Percentiles rank a stretch among this genome's conserved stretches.
Conservation (phyloP, 768 basidiomycete species). For the Pulveroboletus ravenelii region DNA sequence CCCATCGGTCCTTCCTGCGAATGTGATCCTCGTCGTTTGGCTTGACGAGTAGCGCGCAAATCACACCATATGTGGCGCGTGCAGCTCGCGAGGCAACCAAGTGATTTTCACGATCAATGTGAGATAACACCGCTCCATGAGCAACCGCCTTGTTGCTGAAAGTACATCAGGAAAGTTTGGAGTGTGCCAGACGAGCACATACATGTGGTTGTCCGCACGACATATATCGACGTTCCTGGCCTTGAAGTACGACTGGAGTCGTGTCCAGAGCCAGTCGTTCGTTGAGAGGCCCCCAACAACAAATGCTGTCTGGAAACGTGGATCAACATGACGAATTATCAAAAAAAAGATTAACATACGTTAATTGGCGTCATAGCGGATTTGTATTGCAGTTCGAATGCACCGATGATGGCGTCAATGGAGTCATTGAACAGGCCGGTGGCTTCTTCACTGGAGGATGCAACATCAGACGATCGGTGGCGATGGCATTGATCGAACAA, state of each 20-base stretch:
- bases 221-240: neutral
- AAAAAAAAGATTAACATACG: neutral
- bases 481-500: neutral
- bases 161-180: neutral
- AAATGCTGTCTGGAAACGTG: constrained; percentile 6
- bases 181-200: neutral
- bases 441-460: constrained; percentile 2
- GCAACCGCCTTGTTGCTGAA: constrained; percentile 10
- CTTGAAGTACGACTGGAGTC: constrained; percentile 11
- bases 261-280: constrained; percentile 11
- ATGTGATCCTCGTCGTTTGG: constrained; percentile 2
- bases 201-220: constrained; percentile 10
- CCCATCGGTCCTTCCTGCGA: constrained; percentile 10
- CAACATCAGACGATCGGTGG: neutral
- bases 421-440: constrained; percentile 8
- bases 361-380: neutral
- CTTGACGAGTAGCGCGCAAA: constrained; percentile 3
- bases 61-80: constrained; percentile 4
- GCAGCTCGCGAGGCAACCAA: neutral
- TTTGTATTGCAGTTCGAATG: constrained; percentile 12
- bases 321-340: neutral
- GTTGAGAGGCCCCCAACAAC: constrained; percentile 9
- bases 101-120: neutral
- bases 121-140: constrained; percentile 7
- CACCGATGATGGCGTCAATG: constrained; percentile 3